Conservation (phyloP, 352 stramenopile species). For the Globisporangium paddicum region DNA sequence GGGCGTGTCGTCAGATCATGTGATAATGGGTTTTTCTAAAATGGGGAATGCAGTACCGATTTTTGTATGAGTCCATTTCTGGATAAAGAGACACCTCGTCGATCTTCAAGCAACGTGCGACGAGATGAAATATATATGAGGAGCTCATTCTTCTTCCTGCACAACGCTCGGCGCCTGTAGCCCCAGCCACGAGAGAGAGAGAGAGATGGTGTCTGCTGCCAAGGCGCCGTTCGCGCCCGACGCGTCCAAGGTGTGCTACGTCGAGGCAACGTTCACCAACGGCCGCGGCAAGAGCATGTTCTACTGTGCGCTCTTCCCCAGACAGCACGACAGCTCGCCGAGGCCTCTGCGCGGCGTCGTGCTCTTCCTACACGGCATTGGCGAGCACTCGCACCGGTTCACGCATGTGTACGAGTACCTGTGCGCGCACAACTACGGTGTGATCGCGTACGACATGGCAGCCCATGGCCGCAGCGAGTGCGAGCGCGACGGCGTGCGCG, state of each 20-base stretch:
- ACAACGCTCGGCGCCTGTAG: background rate
- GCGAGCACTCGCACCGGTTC: conserved; percentile 60
- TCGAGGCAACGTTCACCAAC: conserved; percentile 42
- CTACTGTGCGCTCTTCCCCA: conserved; percentile 47
- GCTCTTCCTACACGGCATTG: conserved; percentile 63
- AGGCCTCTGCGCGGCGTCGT: conserved; percentile 35
- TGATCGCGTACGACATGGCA: conserved; percentile 63
- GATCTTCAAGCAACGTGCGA: conserved; percentile 9
- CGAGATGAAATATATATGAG: conserved; percentile 4
- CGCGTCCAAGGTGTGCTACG: conserved; percentile 21
- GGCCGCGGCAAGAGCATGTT: conserved; percentile 44
- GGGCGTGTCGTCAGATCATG: no score
- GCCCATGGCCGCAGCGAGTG: conserved; percentile 51
- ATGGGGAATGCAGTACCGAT: no score
- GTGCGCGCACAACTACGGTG: conserved; percentile 35
- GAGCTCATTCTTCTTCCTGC: background rate
- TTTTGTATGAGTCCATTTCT: no score
- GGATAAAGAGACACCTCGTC: no score
- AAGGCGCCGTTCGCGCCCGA: background rate
- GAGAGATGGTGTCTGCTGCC: background rate
- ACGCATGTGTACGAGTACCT: conserved; percentile 51
- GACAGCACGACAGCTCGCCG: background rate
- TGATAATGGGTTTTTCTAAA: no score
- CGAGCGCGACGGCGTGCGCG: conserved; percentile 28
- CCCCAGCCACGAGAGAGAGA: background rate